These are phyloP conservation scores for Leptographium flavum DNA, from an alignment of 2,329 filamentous ascomycete species.

Conservation along the genomic window DNA sequence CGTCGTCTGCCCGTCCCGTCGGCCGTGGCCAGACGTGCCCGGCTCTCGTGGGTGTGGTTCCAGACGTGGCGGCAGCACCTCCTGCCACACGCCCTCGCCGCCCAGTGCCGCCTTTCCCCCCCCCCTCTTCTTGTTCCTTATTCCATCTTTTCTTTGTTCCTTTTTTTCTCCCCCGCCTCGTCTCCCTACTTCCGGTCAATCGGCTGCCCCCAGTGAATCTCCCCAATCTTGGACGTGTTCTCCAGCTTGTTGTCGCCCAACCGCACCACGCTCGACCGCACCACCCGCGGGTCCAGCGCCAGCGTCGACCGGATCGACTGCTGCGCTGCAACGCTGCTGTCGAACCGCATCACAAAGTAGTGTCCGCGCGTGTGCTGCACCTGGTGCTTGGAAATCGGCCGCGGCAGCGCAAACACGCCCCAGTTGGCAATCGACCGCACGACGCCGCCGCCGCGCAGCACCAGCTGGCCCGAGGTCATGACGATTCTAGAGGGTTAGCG, in stretches of 20 bases:
- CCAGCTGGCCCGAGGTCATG: slow-evolving; percentile 64
- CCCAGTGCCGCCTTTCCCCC: background rate
- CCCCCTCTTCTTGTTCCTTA: background rate
- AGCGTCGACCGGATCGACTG: slow-evolving; percentile 61
- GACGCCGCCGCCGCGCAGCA: slow-evolving; percentile 75
- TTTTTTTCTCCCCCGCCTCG: too few species aligned
- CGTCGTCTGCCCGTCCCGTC: too few species aligned
- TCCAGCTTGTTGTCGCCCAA: slow-evolving; percentile 75
- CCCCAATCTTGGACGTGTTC: slow-evolving; percentile 34
- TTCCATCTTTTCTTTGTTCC: background rate
- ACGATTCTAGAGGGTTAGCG: slow-evolving; percentile 86
- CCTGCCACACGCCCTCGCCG: too few species aligned
- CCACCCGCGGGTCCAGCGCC: slow-evolving; percentile 76
- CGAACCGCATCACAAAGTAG: slow-evolving; percentile 98
- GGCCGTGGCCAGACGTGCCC: too few species aligned
- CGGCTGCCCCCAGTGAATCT: slow-evolving; percentile 31
- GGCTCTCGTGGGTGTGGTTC: too few species aligned
- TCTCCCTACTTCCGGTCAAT: slow-evolving; percentile 12
- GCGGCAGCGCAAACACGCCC: slow-evolving; percentile 81
- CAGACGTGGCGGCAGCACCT: too few species aligned
- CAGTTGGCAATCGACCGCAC: slow-evolving; percentile 90
- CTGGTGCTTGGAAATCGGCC: slow-evolving; percentile 66
- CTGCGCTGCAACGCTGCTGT: slow-evolving; percentile 60
- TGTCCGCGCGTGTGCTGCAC: slow-evolving; percentile 72
- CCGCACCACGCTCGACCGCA: slow-evolving; percentile 76